A percentile compares a stretch with the other conserved stretches of the same genome.
These are phyloP conservation scores for Pittosporum tobira DNA, from an alignment of 129 eudicot species.

Conservation along the genomic window DNA sequence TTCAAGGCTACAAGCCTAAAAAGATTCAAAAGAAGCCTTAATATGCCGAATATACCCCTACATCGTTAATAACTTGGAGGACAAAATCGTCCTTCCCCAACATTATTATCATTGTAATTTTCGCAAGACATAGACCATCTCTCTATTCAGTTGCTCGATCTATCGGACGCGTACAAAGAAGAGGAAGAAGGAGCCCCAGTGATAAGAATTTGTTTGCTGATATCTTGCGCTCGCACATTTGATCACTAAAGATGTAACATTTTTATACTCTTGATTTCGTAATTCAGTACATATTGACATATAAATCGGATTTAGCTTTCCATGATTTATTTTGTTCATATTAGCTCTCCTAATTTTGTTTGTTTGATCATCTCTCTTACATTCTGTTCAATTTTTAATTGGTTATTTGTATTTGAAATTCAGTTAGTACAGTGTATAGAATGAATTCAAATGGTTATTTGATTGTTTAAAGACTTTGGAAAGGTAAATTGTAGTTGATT, in stretches of 20 bases:
- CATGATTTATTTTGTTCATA: not conserved
- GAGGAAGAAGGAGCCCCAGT: not conserved
- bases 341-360: not conserved
- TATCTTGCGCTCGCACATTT: not conserved
- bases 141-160: slow-evolving; percentile 9
- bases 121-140: not conserved
- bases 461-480: not conserved
- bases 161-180: slow-evolving; percentile 4
- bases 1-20: no score
- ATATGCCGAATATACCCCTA: no score
- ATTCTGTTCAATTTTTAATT: not conserved
- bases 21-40: no score
- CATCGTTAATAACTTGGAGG: not conserved
- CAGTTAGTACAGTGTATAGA: not conserved
- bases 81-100: not conserved
- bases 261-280: not conserved
- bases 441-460: not conserved
- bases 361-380: not conserved
- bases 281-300: not conserved
- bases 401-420: not conserved
- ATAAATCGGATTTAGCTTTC: not conserved
- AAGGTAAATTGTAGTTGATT: not conserved
- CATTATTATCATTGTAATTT: not conserved
- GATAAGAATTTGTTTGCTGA: not conserved
- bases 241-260: not conserved